Conservation (phyloP, 768 basidiomycete genomes). For the Suillus americanus region DNA sequence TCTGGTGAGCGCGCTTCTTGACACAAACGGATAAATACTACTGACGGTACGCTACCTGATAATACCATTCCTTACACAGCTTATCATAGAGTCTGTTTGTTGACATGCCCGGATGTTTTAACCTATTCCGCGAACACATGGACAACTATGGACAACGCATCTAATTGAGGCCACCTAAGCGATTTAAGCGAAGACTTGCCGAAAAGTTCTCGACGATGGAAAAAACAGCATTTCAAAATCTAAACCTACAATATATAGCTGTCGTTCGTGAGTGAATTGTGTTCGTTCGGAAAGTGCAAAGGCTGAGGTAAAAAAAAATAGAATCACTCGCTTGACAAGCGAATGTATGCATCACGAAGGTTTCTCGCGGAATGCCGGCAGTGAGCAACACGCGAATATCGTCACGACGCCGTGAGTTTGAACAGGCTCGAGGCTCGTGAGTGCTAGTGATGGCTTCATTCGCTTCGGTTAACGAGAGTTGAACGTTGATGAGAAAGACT, state of each 20-base stretch:
- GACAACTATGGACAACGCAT: neutral
- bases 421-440: neutral
- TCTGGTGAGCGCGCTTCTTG: neutral
- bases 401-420: neutral
- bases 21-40: neutral
- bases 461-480: neutral
- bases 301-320: neutral
- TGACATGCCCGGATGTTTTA: neutral
- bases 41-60: neutral
- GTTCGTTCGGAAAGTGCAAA: neutral
- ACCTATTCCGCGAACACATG: neutral
- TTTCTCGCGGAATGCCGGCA: neutral
- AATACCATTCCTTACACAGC: neutral
- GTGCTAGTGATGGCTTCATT: neutral
- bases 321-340: neutral
- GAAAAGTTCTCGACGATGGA: neutral
- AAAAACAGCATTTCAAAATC: neutral
- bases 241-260: neutral
- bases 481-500: neutral
- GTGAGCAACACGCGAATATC: neutral
- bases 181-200: neutral
- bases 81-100: neutral
- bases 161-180: neutral
- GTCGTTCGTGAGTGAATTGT: neutral
- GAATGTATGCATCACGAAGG: neutral